Evolutionary conservation across 768 basidiomycete species (phyloP), one percentile per base, ranked within the genome.

Genomic region (Lactarius sp.): DNA sequence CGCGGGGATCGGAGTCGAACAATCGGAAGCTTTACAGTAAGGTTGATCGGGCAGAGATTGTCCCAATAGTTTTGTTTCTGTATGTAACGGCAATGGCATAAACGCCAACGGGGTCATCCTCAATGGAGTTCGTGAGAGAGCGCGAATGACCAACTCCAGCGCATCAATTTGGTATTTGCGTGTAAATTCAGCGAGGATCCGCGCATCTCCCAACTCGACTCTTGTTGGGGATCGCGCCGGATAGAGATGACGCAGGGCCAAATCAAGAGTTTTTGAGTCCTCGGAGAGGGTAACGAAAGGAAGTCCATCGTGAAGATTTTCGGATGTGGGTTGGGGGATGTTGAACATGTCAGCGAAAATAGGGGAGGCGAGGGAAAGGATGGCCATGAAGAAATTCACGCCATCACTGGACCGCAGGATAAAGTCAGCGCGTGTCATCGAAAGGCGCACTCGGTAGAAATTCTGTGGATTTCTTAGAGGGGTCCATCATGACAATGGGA

Each of bases 131-230:
- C 6, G 9, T 31, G 44, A 67, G 63, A 44, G 36, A 57, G 7
- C 18, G 36, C 5, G 51, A 18, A 53, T 37, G 1, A 37, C 13
- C 27, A 16, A 14, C 14, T 42, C 14, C n/a, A 65, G 31, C 27
- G 22, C 47, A 3, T 57, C 46, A 7, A 67, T 52, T n/a, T 52
- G 64, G 50, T 65, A 67, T 57, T 67, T 67, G 54, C 55, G 59
- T 2, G 59, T 27, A 34, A 61, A 65, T 18, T 65, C 52, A 6
- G 60, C 46, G 36, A 67, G 55, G 52, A 41, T 18, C 22, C 46
- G 39, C 33, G 52, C 60, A 16, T 34, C 56, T 12, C 22, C 4
- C 14, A 65, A 53, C 14, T 18, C 1, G 31, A 37, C 31, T 18
- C 27, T 9, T 1, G 31, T 12, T 1, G 63, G 59, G 0, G 46